Evolutionary conservation across 441 rosid genomes (phyloP), one percentile per base, ranked within the genome.

Genomic region (Corymbia citriodora): DNA sequence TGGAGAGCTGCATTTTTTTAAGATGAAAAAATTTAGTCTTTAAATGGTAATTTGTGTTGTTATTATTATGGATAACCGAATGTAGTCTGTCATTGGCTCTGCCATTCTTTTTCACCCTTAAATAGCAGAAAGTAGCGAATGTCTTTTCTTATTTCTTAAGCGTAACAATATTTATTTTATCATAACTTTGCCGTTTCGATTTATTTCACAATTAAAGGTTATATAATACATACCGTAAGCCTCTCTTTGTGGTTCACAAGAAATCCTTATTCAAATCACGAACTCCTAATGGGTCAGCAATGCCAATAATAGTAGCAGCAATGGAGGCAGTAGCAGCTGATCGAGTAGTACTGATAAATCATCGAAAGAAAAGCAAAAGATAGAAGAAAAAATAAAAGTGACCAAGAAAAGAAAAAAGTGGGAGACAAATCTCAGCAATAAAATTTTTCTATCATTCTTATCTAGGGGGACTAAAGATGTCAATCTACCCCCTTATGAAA

Each of bases 291-390:
- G 29, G 83, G 27, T 40, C 4, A 10, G 49, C 82, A 15, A 19
- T 1, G 40, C 19, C 3, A 10, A 31, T 27, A 29, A 5, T 25
- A 59, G 12, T 10, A 25, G 27, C 14, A 13, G 29, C 14, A 9
- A 63, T 14, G 72, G 19, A 17, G 40, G 18, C 3, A 18, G 21
- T 2, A 2, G 45, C 0, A 0, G 45, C 27, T 1, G 8, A 40
- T 74, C 1, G 1, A 7, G 21, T 33, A 1, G 3, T 10, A 11
- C 83, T 21, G 11, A 13, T 10, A 74, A 40, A 40, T 74, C 50
- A 74, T 36, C 27, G 7, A 65, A 36, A 72, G 25, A 72, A 19
- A 72, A 36, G 15, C 15, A 0, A 74, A 74, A 21, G 5, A 45
- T 40, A 11, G 7, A 74, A 40, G 16, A 16, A 21, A 8, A 40